phyloP scores from a whole-genome alignment of 768 basidiomycete species.

The Termitomyces sp. region DNA sequence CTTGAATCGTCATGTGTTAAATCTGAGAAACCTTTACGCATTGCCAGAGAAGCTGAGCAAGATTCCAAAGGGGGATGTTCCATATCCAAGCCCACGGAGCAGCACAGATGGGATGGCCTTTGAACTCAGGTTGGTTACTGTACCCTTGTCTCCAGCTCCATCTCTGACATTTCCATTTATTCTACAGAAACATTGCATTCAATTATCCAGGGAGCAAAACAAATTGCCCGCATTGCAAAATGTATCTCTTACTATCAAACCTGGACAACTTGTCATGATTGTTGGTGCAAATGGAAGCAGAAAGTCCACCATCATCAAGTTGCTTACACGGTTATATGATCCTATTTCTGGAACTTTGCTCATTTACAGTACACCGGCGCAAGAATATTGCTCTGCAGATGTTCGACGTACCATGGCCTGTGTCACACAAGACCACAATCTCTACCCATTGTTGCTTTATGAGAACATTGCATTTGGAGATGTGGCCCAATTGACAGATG shows the following conservation, averaged over 20 bases:
- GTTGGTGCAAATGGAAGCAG: conserved; percentile 58
- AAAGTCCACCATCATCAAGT: conserved; percentile 49
- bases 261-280: conserved; percentile 49
- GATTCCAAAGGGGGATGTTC: conserved; percentile 21
- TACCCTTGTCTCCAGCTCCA: background rate
- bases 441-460: conserved; percentile 45
- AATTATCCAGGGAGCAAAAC: conserved; percentile 44
- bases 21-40: conserved; percentile 31
- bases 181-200: conserved; percentile 47
- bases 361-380: conserved; percentile 38
- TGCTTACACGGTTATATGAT: conserved; percentile 48
- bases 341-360: conserved; percentile 38
- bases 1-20: conserved; percentile 21
- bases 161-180: background rate
- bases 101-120: conserved; percentile 24
- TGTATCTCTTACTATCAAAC: conserved; percentile 40
- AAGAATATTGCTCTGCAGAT: conserved; percentile 32
- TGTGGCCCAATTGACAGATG: conserved; percentile 11
- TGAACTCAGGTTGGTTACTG: conserved; percentile 20
- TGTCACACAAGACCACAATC: conserved; percentile 46
- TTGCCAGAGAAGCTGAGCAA: conserved; percentile 17
- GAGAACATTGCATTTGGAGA: conserved; percentile 38
- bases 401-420: conserved; percentile 42
- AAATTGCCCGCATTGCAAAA: conserved; percentile 31
- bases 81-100: conserved; percentile 19